Conservation (phyloP, 1,284 basidiomycete species). For the Heterobasidion parviporum region DNA sequence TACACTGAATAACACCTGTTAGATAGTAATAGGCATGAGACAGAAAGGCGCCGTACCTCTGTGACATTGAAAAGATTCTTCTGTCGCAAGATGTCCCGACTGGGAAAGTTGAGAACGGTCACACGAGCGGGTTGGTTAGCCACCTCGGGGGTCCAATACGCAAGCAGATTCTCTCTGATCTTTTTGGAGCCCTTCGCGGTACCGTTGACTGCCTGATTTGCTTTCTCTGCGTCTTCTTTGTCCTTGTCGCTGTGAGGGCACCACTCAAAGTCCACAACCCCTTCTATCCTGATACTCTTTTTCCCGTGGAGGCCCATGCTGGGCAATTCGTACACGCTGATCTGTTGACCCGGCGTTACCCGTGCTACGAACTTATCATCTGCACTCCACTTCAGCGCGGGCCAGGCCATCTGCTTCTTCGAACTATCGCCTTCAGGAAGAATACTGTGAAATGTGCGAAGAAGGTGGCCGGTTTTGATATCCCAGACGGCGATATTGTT, state of each 20-base stretch:
- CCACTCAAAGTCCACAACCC: constrained; percentile 99
- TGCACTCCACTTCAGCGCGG: constrained; percentile 94
- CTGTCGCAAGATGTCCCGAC: constrained; percentile 78
- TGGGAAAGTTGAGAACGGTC: constrained; percentile 86
- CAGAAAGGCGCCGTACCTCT: constrained; percentile 53
- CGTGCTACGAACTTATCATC: constrained; percentile 95
- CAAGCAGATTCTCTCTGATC: constrained; percentile 87
- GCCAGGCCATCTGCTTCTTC: constrained; percentile 89
- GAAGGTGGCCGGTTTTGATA: constrained; percentile 85
- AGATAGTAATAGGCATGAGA: constrained; percentile 1
- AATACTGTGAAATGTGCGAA: constrained; percentile 87
- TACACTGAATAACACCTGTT: constrained; percentile 58
- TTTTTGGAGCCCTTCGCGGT: constrained; percentile 47
- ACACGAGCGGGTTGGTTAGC: constrained; percentile 96
- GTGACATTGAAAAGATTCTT: constrained; percentile 99
- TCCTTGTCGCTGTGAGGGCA: constrained; percentile 91
- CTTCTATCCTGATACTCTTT: constrained; percentile 97
- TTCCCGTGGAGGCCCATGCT: constrained; percentile 93
- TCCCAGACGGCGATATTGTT: constrained; percentile 99
- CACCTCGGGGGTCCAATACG: constrained; percentile 97
- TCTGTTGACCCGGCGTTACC: constrained; percentile 83
- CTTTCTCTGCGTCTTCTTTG: constrained; percentile 64
- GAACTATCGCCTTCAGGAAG: constrained; percentile 41
- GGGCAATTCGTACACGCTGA: constrained; percentile 95
- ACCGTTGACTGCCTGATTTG: constrained; percentile 19